phyloP scores from a whole-genome alignment of 108 stramenopile species.

The Cyclotella kingstonii region DNA sequence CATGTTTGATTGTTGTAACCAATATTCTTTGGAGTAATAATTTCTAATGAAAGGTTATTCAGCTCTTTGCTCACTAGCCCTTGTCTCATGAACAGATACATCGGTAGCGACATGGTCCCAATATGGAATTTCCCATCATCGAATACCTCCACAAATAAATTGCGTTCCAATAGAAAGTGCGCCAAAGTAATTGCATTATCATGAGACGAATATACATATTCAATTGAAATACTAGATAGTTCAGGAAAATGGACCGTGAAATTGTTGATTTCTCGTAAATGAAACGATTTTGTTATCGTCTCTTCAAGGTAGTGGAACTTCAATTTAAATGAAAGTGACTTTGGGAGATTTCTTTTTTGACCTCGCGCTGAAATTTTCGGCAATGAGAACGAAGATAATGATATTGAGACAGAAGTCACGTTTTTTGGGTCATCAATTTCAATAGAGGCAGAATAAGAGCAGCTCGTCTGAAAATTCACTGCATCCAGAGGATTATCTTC shows the following conservation, averaged over 20 bases:
- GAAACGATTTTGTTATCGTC: not conserved
- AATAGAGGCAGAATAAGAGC: constrained; percentile 1
- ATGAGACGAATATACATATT: constrained; percentile 4
- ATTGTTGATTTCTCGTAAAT: not conserved
- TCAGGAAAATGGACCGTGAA: not conserved
- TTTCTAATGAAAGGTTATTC: constrained; percentile 27
- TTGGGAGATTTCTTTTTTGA: not conserved
- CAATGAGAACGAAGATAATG: constrained; percentile 1
- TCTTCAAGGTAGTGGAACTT: constrained; percentile 9
- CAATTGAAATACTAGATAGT: constrained; percentile 6
- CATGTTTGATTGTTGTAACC: not conserved
- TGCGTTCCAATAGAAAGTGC: constrained; percentile 6
- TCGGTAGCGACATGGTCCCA: constrained; percentile 17
- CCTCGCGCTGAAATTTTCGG: not conserved
- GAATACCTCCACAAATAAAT: constrained; percentile 20
- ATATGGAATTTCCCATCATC: constrained; percentile 8
- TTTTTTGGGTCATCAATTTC: constrained; percentile 23
- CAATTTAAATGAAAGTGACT: constrained; percentile 5
- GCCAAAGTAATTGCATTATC: not conserved
- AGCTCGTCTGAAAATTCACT: not conserved
- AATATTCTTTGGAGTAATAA: constrained; percentile 1
- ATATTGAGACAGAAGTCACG: constrained; percentile 6
- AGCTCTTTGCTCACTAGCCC: constrained; percentile 8
- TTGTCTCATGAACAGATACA: constrained; percentile 25
- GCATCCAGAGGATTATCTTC: not conserved